phyloP scores from a whole-genome alignment of 768 basidiomycete species.

The Trametes elegans region DNA sequence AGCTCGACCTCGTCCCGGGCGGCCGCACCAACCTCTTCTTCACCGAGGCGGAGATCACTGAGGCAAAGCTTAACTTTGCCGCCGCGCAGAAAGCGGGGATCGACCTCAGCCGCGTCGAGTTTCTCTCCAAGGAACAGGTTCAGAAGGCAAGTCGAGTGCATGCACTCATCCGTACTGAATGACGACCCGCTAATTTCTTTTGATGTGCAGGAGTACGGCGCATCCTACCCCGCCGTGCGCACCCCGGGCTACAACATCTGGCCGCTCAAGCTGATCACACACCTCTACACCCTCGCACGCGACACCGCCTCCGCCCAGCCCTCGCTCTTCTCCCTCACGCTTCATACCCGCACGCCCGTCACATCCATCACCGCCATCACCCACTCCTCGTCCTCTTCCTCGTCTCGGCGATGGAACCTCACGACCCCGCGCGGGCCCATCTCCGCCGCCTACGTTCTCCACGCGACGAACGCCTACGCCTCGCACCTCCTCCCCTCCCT shows the following conservation, averaged over 20 bases:
- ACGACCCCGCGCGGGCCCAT: constrained; percentile 67
- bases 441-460: constrained; percentile 62
- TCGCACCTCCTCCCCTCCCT: constrained; percentile 75
- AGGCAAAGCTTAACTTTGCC: constrained; percentile 44
- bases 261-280: constrained; percentile 79
- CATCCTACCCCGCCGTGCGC: constrained; percentile 50
- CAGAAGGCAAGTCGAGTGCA: constrained; percentile 37
- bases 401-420: constrained; percentile 48
- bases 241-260: constrained; percentile 65
- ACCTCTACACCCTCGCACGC: constrained; percentile 49
- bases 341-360: constrained; percentile 78
- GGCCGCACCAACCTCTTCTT: constrained; percentile 51
- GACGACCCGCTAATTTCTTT: not conserved
- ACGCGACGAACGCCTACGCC: constrained; percentile 86
- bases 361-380: constrained; percentile 37
- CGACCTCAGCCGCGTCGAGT: constrained; percentile 42
- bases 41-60: constrained; percentile 42
- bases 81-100: constrained; percentile 55
- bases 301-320: constrained; percentile 17
- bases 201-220: constrained; percentile 42
- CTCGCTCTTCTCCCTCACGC: constrained; percentile 39
- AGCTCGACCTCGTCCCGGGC: constrained; percentile 62
- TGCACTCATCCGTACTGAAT: not conserved
- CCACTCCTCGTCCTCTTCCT: not conserved
- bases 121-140: constrained; percentile 48